Percentiles rank a stretch among this genome's conserved stretches.
Evolutionary conservation across 2,329 filamentous ascomycete species (phyloP).

Genomic region (Paradendryphiella salina): DNA sequence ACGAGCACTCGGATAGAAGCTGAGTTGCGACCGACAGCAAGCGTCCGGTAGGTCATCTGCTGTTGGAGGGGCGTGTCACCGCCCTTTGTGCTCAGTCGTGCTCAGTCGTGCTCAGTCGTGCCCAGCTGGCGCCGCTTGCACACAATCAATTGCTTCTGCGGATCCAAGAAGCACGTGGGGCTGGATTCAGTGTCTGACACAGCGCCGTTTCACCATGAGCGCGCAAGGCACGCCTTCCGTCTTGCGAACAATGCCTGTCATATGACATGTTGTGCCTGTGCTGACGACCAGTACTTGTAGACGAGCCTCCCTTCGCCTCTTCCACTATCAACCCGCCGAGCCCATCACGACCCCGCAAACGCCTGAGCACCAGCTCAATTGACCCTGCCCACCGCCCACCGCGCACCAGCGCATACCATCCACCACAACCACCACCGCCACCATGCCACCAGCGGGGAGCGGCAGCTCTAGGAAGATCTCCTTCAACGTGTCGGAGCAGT

Average conservation of each 20-base stretch:
- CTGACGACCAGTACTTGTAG: constrained; percentile 29
- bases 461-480: constrained; percentile 84
- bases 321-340: background rate
- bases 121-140: background rate
- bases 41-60: constrained; percentile 16
- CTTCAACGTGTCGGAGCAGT: constrained; percentile 99
- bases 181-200: constrained; percentile 28
- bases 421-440: constrained; percentile 26
- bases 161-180: constrained; percentile 32
- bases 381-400: constrained; percentile 10
- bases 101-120: background rate
- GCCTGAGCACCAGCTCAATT: constrained; percentile 21
- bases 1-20: background rate
- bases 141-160: constrained; percentile 10
- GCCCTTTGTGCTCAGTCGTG: constrained; percentile 4
- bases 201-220: constrained; percentile 35
- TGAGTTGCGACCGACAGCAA: background rate
- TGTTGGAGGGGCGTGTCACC: background rate
- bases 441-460: constrained; percentile 48
- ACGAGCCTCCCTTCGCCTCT: constrained; percentile 8
- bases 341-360: constrained; percentile 15
- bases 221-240: constrained; percentile 24
- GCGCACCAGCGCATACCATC: constrained; percentile 27
- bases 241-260: constrained; percentile 22
- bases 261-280: constrained; percentile 16